Evolutionary conservation across 2,329 filamentous ascomycete genomes (phyloP).

Genomic region (Meredithiella fracta): DNA sequence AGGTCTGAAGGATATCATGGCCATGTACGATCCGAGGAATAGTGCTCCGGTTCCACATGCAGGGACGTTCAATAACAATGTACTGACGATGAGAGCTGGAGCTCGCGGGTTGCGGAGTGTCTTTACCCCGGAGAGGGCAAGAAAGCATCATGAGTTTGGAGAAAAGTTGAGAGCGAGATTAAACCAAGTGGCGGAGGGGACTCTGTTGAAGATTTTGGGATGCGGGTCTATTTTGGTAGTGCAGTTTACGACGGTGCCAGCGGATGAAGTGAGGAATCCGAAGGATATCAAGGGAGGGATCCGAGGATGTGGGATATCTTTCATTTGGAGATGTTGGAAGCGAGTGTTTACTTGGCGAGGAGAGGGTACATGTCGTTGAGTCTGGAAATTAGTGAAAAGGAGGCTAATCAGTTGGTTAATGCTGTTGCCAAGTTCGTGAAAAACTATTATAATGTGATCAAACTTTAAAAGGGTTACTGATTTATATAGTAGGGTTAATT

Average conservation of each 20-base stretch:
- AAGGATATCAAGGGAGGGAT: conserved; percentile 6
- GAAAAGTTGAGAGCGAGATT: conserved; percentile 20
- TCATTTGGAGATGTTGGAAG: conserved; percentile 31
- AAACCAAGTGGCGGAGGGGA: conserved; percentile 21
- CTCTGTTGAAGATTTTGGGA: conserved; percentile 24
- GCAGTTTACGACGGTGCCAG: conserved; percentile 23
- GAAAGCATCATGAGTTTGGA: conserved; percentile 21
- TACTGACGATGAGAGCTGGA: conserved; percentile 31
- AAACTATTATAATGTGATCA: background rate
- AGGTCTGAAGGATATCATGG: conserved; percentile 42
- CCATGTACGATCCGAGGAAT: conserved; percentile 34
- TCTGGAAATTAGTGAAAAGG: conserved; percentile 23
- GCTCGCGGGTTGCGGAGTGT: conserved; percentile 21
- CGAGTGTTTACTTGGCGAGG: conserved; percentile 27
- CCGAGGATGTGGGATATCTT: conserved; percentile 24
- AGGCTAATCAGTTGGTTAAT: conserved; percentile 26
- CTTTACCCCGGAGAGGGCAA: conserved; percentile 22
- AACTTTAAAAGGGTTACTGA: background rate
- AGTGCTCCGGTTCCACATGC: conserved; percentile 32
- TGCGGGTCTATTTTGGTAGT: conserved; percentile 23
- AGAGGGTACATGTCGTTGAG: conserved; percentile 27
- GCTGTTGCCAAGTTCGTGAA: conserved; percentile 18
- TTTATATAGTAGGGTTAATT: background rate
- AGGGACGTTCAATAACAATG: conserved; percentile 54
- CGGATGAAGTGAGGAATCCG: conserved; percentile 20